Evolutionary conservation across 2,329 filamentous ascomycete species (phyloP), one percentile per base, ranked within the genome.

Genomic region (Fusarium chlamydosporum): DNA sequence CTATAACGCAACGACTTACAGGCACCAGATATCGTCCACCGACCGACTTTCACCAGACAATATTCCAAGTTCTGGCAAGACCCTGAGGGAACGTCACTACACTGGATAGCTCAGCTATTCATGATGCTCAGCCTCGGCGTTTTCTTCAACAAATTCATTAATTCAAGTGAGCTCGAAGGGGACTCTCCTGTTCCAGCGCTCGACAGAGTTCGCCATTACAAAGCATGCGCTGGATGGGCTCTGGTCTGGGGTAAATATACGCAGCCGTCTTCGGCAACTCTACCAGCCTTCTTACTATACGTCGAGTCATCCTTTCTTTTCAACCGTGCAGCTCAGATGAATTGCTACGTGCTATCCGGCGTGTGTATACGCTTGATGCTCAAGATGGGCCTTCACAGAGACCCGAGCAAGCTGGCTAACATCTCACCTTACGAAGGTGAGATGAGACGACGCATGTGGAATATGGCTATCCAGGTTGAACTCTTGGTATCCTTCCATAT

Each of bases 401-500:
- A 89, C 68, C 82, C 86, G 2, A 82, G 78, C 68, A 82, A 83
- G 68, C 76, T 88, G 64, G 80, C 83, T 4, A 81, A 81, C 42
- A 81, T 88, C 33, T 80, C 83, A 3, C 77, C 83, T 1, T 87
- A 84, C 56, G 81, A 86, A 50, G 84, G 83, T 7, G 85, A 88
- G 76, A 86, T 87, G 82, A 80, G 84, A 13, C 79, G 84, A 33
- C 79, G 85, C 15, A 75, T 84, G 69, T 88, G 86, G 86, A 82
- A 84, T 66, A 79, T 87, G 65, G 81, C 83, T 4, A 76, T 81
- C 27, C 87, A 90, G 72, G 82, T 91, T 46, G 90, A 92, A 72
- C 77, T 89, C 4, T 77, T 92, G 6, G 87, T 89, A 27, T 86
- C 88, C 3, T 91, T 91, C 72, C 89, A 92, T 72, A 83, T 91